Evolutionary conservation across 176 grass and related monocot genomes (phyloP), one percentile per base, ranked within the genome.

Genomic region (Triticum turgidum): DNA sequence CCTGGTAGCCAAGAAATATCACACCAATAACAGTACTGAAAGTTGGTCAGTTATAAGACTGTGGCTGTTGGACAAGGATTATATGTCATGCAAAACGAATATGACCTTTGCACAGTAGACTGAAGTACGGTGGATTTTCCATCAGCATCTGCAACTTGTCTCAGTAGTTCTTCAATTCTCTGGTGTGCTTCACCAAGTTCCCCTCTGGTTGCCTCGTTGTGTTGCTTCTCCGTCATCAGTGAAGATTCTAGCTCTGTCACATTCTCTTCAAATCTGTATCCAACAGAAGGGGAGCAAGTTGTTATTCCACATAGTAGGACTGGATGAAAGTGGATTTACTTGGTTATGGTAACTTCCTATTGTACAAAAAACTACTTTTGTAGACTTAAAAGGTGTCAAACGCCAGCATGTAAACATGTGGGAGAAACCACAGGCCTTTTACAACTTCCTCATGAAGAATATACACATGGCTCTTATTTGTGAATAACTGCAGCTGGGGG

Each of bases 41-140:
- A 47, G 27, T 78, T 77, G 13, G 11, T 30, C 68, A 27, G 22
- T 37, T 62, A 8, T 71, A 80, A 47, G n/a, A 45, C 56, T 68
- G 69, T 45, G 8, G 37, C 37, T 71, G 39, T 70, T 63, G 64
- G 37, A 76, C 24, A 86, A 63, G 81, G 71, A 27, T 77, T 61
- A 76, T 69, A 74, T 78, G 59, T 82, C 44, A 82, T 78, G 61
- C 27, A 11, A 64, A 90, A 78, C 33, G 2, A 83, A 74, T 69
- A 42, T 52, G 86, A 97, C 92, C 95, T 92, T 89, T 86, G 87
- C 35, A 94, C 76, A 86, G 86, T 85, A 84, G 71, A 81, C 39
- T 90, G 90, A 83, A 92, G 93, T 37, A 82, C 14, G 18, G 64
- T 72, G 22, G 74, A 89, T 85, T 86, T 92, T 88, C 88, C 72